Base-by-base conservation (phyloP, 495 filamentous ascomycete genomes). In the Pyronema omphalodes region DNA sequence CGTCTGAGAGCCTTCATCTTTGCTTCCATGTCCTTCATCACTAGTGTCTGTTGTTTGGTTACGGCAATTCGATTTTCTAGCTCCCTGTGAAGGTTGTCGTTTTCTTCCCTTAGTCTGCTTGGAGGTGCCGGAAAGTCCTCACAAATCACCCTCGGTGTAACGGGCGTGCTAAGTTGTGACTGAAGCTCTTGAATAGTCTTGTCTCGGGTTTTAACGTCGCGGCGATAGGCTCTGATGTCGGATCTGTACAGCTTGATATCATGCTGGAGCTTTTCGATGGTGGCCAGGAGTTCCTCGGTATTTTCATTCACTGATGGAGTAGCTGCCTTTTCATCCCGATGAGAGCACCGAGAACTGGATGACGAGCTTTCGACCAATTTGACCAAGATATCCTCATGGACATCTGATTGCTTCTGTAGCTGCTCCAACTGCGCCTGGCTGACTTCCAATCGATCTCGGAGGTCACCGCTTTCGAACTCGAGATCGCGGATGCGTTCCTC, bases 201-300 rank as follows among this genome's bases (percentile, higher is more conserved):
- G 29, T 63, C 60, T 19, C 60, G 52, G 37, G 58, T 58, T 45
- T 62, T 63, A 37, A 63, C 56, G 41, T 64, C 60, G 41, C 56
- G 62, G 44, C 36, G 55, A 39, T 64, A 64, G 7, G 52, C 61
- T n/a, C 35, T 56, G 29, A 64, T 53, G 17, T 64, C 61, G 51
- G 58, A 51, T 19, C 54, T 53, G n/a, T 64, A 64, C 17, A 64
- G 60, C 23, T 63, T 60, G 2, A 60, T 55, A n/a, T 64, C 60
- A 34, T 41, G 52, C 1, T 29, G 37, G 29, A 54, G 52, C 19
- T 35, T 34, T 11, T 23, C 52, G 37, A 54, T 9, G 39, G 15
- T 15, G 1, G 19, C 11, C 7, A 1, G 36, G 9, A 52, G 50
- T 19, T 34, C 41, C 14, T 14, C 37, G 8, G 52, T 15, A 7